Evolutionary conservation across 257 asterid species (phyloP).

Genomic region (Lycium ferocissimum): DNA sequence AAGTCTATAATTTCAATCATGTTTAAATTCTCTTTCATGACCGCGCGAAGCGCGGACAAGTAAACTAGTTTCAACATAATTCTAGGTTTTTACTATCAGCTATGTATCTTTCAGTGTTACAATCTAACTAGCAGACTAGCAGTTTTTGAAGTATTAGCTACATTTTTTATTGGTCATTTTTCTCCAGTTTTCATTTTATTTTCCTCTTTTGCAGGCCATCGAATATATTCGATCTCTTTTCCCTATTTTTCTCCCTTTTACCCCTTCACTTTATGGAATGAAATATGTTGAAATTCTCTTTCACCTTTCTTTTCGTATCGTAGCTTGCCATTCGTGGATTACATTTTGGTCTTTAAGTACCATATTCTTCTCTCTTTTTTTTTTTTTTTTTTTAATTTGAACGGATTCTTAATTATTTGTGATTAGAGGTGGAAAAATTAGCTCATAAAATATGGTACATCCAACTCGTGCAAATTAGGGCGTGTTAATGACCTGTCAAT

Average conservation of each 20-base stretch:
- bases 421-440: background rate
- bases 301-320: background rate
- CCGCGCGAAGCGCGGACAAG: no score
- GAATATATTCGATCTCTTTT: constrained; percentile 15
- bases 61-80: no score
- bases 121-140: no score
- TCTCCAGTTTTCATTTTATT: background rate
- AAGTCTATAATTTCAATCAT: no score
- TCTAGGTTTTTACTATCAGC: background rate
- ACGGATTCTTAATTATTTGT: background rate
- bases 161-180: background rate
- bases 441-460: background rate
- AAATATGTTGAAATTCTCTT: constrained; percentile 20
- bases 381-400: no score
- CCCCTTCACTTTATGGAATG: constrained; percentile 1
- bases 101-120: background rate
- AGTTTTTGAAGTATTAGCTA: background rate
- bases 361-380: background rate
- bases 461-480: background rate
- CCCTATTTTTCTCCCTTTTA: background rate
- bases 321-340: background rate
- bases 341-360: constrained; percentile 14
- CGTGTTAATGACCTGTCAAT: background rate
- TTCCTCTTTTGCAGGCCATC: background rate
- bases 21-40: no score